phyloP scores from a whole-genome alignment of 169 alveolate species.

The Plasmodium fragile region DNA sequence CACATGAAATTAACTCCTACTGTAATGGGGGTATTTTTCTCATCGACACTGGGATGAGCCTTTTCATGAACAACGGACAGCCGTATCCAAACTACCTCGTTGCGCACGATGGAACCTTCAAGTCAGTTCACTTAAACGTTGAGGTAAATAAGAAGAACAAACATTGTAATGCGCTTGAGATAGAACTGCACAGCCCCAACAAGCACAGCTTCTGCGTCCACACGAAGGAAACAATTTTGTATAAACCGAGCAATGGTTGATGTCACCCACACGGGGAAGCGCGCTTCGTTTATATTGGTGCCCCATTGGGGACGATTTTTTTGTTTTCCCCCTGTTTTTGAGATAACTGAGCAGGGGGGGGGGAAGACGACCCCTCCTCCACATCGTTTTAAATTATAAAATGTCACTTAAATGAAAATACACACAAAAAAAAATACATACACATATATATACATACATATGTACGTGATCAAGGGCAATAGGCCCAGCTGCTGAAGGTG shows the following conservation, averaged over 20 bases:
- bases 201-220: constrained; percentile 6
- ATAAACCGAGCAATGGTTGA: background rate
- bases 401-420: background rate
- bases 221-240: background rate
- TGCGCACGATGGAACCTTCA: constrained; percentile 11
- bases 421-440: background rate
- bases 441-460: constrained; percentile 16
- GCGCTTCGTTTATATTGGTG: background rate
- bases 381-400: background rate
- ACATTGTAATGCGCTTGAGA: background rate
- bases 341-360: background rate
- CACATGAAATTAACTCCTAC: constrained; percentile 36
- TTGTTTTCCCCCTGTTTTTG: background rate
- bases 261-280: too few relatives aligned
- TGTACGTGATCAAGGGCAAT: background rate
- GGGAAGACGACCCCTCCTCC: background rate
- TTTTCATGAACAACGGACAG: constrained; percentile 51
- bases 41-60: constrained; percentile 70
- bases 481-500: background rate
- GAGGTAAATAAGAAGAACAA: constrained; percentile 12
- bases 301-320: background rate
- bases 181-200: constrained; percentile 10
- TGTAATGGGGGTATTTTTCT: constrained; percentile 39
- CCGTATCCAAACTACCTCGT: constrained; percentile 40
- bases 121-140: constrained; percentile 24